Base-by-base conservation (phyloP, 2,329 filamentous ascomycete species). In the Fusarium armeniacum region DNA sequence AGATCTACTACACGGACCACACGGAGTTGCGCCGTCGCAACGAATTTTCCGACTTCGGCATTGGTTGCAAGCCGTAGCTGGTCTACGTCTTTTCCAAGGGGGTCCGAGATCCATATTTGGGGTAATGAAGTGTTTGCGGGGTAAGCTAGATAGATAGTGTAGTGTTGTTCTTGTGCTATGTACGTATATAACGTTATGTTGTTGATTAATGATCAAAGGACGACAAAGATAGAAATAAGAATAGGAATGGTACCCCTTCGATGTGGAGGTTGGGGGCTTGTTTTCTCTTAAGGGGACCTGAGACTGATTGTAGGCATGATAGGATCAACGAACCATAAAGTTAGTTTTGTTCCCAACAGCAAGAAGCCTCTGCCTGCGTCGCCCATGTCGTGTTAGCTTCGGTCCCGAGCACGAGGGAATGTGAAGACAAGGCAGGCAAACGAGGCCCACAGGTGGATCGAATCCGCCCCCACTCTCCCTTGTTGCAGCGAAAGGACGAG, bases 51-150 rank as follows among this genome's bases (percentile, higher is more conserved):
- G 49, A 15, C 35, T 10, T n/a, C 49, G 35, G 18, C 49, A 52
- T 30, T 52, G 49, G 18, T 52, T 52, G 16, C 49, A 52, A 13
- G 49, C 49, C 18, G 49, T 52, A 40, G 49, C 49, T 24, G 49
- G 49, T 36, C 49, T 52, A 11, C 49, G 35, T 30, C 49, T 52
- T 16, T 40, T 52, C 49, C 49, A 52, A 22, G 49, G 35, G 36
- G 49, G 49, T 28, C 49, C 49, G 24, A 52, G 49, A 16, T 52
- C 50, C 50, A 41, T 41, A n/a, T 9, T 52, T 52, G 18, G 18
- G 9, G 15, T 43, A 12, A 24, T 6, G 5, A 43, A 22, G 9
- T 11, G 28, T 43, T 22, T 43, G 41, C 41, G 41, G 41, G 41
- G 41, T 11, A 26, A 15, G 6, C 26, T 30, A 26, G 22, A 11